Evolutionary conservation across 2,329 filamentous ascomycete species (phyloP).

Genomic region (Dissoconium aciculare): DNA sequence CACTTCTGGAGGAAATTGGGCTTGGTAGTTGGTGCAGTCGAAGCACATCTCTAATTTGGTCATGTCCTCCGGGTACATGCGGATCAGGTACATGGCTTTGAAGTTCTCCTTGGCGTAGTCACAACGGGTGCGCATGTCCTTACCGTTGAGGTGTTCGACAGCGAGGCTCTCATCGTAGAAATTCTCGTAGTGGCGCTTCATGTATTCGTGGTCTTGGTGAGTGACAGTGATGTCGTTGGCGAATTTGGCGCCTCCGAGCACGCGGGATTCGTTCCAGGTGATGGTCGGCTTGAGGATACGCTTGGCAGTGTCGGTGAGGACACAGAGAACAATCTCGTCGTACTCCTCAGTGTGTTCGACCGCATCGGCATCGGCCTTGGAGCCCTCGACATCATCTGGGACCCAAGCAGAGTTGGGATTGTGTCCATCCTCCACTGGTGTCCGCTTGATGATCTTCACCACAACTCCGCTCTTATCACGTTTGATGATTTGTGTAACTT

Average conservation of each 20-base stretch:
- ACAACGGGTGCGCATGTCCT: constrained; percentile 30
- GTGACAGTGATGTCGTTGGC: constrained; percentile 58
- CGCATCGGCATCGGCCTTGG: constrained; percentile 28
- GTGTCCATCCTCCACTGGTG: constrained; percentile 28
- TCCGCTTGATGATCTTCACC: constrained; percentile 33
- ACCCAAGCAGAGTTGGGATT: constrained; percentile 34
- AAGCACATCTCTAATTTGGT: constrained; percentile 50
- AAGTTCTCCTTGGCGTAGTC: constrained; percentile 37
- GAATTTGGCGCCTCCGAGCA: constrained; percentile 57
- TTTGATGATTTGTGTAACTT: constrained; percentile 39
- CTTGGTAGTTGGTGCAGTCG: constrained; percentile 62
- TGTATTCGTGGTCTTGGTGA: constrained; percentile 50
- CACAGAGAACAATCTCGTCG: constrained; percentile 53
- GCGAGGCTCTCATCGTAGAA: constrained; percentile 37
- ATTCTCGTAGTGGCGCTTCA: constrained; percentile 54
- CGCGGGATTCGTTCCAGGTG: constrained; percentile 46
- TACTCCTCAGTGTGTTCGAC: constrained; percentile 37
- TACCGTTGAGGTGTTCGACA: constrained; percentile 27
- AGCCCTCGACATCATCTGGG: constrained; percentile 20
- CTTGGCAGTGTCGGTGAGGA: constrained; percentile 42
- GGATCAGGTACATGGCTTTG: constrained; percentile 51
- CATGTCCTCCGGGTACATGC: constrained; percentile 41
- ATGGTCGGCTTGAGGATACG: constrained; percentile 44
- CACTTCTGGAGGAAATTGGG: constrained; percentile 46
- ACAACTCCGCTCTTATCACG: constrained; percentile 39